Evolutionary conservation across 1,139 yeast species (phyloP), one percentile per base, ranked within the genome.

Genomic region (Taiozyma sp.): DNA sequence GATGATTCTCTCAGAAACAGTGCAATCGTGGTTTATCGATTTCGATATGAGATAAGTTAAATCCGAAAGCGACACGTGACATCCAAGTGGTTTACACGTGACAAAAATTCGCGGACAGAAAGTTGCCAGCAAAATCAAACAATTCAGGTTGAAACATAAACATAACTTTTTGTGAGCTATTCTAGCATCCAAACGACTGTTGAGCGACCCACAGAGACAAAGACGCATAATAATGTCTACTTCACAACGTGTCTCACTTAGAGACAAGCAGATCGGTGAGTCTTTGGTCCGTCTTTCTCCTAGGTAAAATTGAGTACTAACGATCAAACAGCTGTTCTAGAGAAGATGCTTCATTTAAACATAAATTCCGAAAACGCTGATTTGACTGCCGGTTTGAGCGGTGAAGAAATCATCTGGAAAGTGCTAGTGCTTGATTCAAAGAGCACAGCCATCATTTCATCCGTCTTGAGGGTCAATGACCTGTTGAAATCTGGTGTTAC

Each of bases 381-480:
- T 56, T 67, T 79, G 48, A 77, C 83, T 3, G 72, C 79, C 34
- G 77, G 85, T 7, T 63, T 65, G 13, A 69, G 68, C 54, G 77
- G 76, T 43, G 84, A 81, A 59, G 90, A 84, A 56, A 77, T 86
- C 51, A 75, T 85, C 35, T 95, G 99, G 99, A 93, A 95, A 66
- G 96, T 88, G n/a, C 75, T 93, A 52, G 81, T 95, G 9, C 76
- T 93, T 60, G 99, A 93, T 67, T 65, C 75, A 41, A 80, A 85
- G 52, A 88, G 97, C 37, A 86, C 95, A 40, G 86, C 88, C 21
- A 85, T 93, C 46, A 80, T 93, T 19, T 90, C 97, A 1, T 87
- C 96, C 9, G 95, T 93, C 10, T 70, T 95, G 53, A 75, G 98
- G 54, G 97, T 93, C 53, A 90, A 89, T 62, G 99, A 95, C 65